Conservation (phyloP, 2,329 filamentous ascomycete species). For the Plectosphaerella sp. region DNA sequence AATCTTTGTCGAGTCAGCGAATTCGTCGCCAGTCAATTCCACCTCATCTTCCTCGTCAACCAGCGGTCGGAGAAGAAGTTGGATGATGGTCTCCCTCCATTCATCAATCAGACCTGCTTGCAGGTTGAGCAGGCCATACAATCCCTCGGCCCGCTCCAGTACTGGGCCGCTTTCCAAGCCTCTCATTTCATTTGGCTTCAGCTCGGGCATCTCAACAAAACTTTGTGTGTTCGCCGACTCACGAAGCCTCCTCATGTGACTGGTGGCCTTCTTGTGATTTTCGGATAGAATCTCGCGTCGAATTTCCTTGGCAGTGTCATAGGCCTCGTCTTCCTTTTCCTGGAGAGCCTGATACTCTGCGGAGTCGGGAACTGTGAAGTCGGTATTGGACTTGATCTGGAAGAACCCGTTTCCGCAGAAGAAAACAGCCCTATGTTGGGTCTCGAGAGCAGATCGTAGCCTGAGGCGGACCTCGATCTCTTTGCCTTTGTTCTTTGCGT, state of each 20-base stretch:
- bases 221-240: slow-evolving; percentile 45
- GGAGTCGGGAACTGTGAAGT: slow-evolving; percentile 61
- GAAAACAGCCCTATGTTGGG: slow-evolving; percentile 79
- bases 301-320: slow-evolving; percentile 73
- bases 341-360: slow-evolving; percentile 64
- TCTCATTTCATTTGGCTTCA: slow-evolving; percentile 42
- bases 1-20: slow-evolving; percentile 77
- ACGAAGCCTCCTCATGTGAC: slow-evolving; percentile 59
- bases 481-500: slow-evolving; percentile 28
- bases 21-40: slow-evolving; percentile 84
- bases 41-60: slow-evolving; percentile 74
- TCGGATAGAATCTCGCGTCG: slow-evolving; percentile 73
- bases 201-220: slow-evolving; percentile 60
- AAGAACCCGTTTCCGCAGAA: slow-evolving; percentile 81
- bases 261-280: slow-evolving; percentile 50
- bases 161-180: slow-evolving; percentile 71
- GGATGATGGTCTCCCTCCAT: slow-evolving; percentile 70
- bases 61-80: slow-evolving; percentile 68
- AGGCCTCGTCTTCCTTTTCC: slow-evolving; percentile 64
- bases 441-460: slow-evolving; percentile 68
- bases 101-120: slow-evolving; percentile 68
- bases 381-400: slow-evolving; percentile 71
- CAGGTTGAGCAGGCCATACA: slow-evolving; percentile 63
- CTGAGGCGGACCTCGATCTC: slow-evolving; percentile 58
- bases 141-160: slow-evolving; percentile 59